These are phyloP conservation scores for Glarea lozoyensis DNA, from an alignment of 495 filamentous ascomycete genomes.

Conservation along the genomic window DNA sequence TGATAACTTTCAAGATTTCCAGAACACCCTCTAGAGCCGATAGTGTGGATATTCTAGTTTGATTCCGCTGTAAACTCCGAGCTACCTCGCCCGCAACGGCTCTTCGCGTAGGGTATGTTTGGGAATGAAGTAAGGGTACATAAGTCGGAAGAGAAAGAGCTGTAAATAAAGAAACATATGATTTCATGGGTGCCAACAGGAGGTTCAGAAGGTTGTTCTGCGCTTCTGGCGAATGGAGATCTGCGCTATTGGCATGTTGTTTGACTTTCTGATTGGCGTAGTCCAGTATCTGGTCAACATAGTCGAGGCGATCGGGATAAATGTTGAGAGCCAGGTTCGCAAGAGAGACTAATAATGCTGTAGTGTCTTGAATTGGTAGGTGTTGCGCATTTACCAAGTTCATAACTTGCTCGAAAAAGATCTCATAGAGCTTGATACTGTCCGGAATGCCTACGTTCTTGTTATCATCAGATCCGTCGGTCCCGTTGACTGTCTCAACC, in stretches of 20 bases:
- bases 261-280: constrained; percentile 84
- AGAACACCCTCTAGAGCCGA: constrained; percentile 83
- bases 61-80: constrained; percentile 66
- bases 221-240: constrained; percentile 78
- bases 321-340: constrained; percentile 91
- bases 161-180: constrained; percentile 89
- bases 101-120: constrained; percentile 87
- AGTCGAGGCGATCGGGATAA: constrained; percentile 86
- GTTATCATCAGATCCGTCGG: constrained; percentile 29
- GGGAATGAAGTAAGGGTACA: constrained; percentile 77
- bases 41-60: constrained; percentile 63
- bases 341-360: constrained; percentile 83
- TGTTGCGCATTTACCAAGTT: constrained; percentile 85
- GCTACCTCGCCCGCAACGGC: constrained; percentile 85
- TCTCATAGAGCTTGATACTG: constrained; percentile 87
- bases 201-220: constrained; percentile 85
- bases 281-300: constrained; percentile 86
- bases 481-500: constrained; percentile 21
- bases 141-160: constrained; percentile 86
- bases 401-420: constrained; percentile 94
- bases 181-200: constrained; percentile 77
- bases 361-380: constrained; percentile 88
- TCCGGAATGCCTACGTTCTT: constrained; percentile 66
- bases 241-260: constrained; percentile 86
- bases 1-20: constrained; percentile 77